phyloP scores from a whole-genome alignment of 2,329 filamentous ascomycete species.

The Aureobasidium sp. region DNA sequence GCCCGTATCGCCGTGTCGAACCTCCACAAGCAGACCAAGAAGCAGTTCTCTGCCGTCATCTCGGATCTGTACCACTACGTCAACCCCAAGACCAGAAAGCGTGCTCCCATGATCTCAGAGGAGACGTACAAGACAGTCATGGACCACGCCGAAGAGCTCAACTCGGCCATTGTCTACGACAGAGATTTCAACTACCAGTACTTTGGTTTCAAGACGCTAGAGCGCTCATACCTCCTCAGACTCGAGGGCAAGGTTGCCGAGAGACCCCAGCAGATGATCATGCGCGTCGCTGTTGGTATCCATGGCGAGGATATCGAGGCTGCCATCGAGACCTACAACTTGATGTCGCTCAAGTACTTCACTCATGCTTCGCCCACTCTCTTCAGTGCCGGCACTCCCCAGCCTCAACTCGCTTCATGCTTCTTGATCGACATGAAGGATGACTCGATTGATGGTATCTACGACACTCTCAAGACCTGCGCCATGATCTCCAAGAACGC shows the following conservation, averaged over 20 bases:
- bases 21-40: conserved; percentile 99
- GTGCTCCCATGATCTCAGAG: conserved; percentile 91
- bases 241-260: conserved; percentile 94
- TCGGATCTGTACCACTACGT: conserved; percentile 91
- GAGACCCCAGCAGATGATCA: conserved; percentile 98
- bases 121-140: conserved; percentile 88
- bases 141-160: conserved; percentile 93
- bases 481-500: conserved; percentile 99
- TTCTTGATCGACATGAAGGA: conserved; percentile 99
- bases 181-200: conserved; percentile 99
- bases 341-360: conserved; percentile 98
- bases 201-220: conserved; percentile 98
- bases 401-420: conserved; percentile 92
- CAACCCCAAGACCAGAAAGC: conserved; percentile 81
- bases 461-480: conserved; percentile 97
- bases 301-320: conserved; percentile 92
- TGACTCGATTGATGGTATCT: conserved; percentile 98
- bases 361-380: conserved; percentile 96
- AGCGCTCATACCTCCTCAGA: conserved; percentile 94
- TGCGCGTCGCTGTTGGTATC: conserved; percentile 96
- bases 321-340: conserved; percentile 94
- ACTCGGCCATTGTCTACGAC: conserved; percentile 98
- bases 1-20: conserved; percentile 98
- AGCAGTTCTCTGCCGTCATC: conserved; percentile 96
- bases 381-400: conserved; percentile 94